Evolutionary conservation across 2,329 filamentous ascomycete genomes (phyloP).

Genomic region (Leptographium flavum): DNA sequence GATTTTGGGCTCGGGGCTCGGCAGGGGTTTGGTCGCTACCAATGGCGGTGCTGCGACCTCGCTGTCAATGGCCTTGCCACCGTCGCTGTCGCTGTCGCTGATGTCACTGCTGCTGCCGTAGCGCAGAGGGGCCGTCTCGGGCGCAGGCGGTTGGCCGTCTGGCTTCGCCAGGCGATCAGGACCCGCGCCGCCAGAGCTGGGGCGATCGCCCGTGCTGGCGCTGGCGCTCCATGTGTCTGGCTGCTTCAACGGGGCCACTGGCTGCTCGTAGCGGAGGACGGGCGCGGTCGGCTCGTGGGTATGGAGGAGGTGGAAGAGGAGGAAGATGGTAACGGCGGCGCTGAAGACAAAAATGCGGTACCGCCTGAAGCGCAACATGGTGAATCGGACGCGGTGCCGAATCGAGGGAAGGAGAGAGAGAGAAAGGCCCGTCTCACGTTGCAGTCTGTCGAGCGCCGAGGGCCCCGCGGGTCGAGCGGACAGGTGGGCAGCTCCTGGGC

Average conservation of each 20-base stretch:
- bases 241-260: neutral
- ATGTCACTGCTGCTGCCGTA: too few species aligned
- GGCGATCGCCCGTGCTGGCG: neutral
- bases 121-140: neutral
- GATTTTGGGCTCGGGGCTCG: too few species aligned
- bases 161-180: neutral
- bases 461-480: too few species aligned
- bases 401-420: too few species aligned
- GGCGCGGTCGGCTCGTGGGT: slow-evolving; percentile 19
- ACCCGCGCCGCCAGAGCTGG: neutral
- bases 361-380: slow-evolving; percentile 43
- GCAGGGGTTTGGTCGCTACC: neutral
- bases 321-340: slow-evolving; percentile 38
- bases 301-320: slow-evolving; percentile 34
- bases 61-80: too few species aligned
- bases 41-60: too few species aligned
- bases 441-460: too few species aligned
- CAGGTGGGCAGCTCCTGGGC: too few species aligned
- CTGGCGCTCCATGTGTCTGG: neutral
- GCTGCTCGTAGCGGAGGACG: slow-evolving; percentile 8
- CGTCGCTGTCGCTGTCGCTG: too few species aligned
- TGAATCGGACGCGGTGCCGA: neutral
- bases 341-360: slow-evolving; percentile 46
- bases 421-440: too few species aligned
- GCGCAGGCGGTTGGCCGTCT: neutral